Base-by-base conservation (phyloP, 192 early-diverging fungal genomes). In the Thoreauomyces humboldtii region DNA sequence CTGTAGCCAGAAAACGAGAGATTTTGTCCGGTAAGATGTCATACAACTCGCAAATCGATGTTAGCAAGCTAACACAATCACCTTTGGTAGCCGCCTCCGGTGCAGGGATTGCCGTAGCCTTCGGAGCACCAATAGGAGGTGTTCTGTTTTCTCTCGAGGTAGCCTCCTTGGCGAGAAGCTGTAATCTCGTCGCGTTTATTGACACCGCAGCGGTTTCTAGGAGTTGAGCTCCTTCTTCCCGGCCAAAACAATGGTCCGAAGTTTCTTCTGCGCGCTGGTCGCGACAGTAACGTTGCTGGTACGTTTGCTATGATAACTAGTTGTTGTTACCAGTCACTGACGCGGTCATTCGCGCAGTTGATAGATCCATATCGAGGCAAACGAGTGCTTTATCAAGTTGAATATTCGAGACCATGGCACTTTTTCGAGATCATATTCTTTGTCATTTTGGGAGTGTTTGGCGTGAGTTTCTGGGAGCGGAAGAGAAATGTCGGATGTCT, bases 161-260 rank as follows among this genome's bases (percentile, higher is more conserved):
- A 61, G 35, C 35, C 27, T 14, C 11, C 7, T 36, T 7, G 19
- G 19, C 50, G 14, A 58, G n/a, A 37, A 57, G n/a, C n/a, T n/a
- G n/a, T n/a, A n/a, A n/a, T n/a, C n/a, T n/a, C n/a, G n/a, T n/a
- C n/a, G n/a, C n/a, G n/a, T n/a, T n/a, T n/a, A n/a, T n/a, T n/a
- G n/a, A n/a, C n/a, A n/a, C n/a, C n/a, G n/a, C n/a, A n/a, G n/a
- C 38, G 38, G 38, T 41, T 41, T n/a, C n/a, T n/a, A 52, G 65
- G 92, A 95, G 62, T 89, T 95, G 54, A 89, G 87, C 45, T 95
- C 94, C 59, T 95, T 84, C 57, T 92, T 98, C 65, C 93, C 96
- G 17, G 82, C 90, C 17, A 92, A 94, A 60, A 96, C 94, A 4
- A 92, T 99, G 90, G 87, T 92, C 76, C 86, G 92, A 50, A 92